Base-by-base conservation (phyloP, 768 basidiomycete genomes). In the Guyanaporus albipodus region DNA sequence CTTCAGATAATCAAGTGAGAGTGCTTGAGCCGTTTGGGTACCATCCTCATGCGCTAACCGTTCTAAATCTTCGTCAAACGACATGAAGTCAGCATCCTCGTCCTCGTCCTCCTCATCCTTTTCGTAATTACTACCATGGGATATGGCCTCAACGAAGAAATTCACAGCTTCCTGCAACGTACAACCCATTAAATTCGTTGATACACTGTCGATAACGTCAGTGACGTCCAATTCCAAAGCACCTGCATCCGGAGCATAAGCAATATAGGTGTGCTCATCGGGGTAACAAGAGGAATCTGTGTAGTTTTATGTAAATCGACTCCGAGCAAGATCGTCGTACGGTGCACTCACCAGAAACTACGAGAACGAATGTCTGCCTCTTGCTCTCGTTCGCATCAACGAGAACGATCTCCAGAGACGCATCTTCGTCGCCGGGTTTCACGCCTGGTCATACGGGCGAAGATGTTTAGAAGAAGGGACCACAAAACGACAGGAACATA, bases 211-310 rank as follows among this genome's bases (percentile, higher is more conserved):
- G 17, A 83, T 55, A 12, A 77, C 68, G 8, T 60, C 52, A 43
- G 70, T 60, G 14, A 84, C 47, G 14, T 67, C 62, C 0, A 67
- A 44, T 1, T 74, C 67, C 8, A 78, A 54, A 26, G 73, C 32
- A 6, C 42, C 71, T 4, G 59, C 59, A 44, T 79, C 76, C 29
- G 73, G 69, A 12, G 77, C 71, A 50, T 78, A 82, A 41, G 79
- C 73, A 55, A 85, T 76, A 44, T 76, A 74, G 0, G 73, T 69
- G 58, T 86, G 84, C 48, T 67, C 70, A 22, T 66, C 66, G 1
- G 85, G 85, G 57, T 87, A 87, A 42, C 82, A 79, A 9, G 83
- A 80, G 2, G 82, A 77, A 55, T 85, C 83, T 83, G 50, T 17
- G 33, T 40, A 19, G n/a, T n/a, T 40, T 26, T 8, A n/a, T n/a